Conservation (phyloP, 148 eudicot species). For the Silene uniflora region DNA sequence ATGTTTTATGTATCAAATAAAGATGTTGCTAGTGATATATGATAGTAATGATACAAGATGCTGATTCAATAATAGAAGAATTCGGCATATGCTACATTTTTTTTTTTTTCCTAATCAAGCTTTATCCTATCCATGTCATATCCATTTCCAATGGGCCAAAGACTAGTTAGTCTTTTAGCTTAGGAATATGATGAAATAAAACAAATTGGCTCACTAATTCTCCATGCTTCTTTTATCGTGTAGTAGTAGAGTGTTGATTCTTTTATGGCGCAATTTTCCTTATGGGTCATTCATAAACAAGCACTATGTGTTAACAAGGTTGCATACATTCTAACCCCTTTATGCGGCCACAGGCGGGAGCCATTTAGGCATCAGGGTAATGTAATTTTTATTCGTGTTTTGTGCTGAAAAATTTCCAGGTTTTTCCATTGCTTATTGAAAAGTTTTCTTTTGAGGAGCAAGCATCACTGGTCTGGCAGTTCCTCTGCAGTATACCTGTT, state of each 20-base stretch:
- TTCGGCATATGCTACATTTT: background rate
- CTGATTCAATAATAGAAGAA: background rate
- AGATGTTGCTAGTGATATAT: background rate
- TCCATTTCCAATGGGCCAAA: background rate
- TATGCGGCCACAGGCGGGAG: background rate
- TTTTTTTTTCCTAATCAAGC: background rate
- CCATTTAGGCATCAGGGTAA: background rate
- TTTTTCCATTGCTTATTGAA: constrained; percentile 86
- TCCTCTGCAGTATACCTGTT: constrained; percentile 95
- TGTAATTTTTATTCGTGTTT: background rate
- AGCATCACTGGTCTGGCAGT: constrained; percentile 91
- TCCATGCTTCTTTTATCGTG: no score
- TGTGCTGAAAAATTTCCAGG: constrained; percentile 44
- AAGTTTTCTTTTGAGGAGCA: constrained; percentile 96
- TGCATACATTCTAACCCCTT: background rate
- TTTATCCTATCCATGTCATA: background rate
- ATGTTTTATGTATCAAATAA: background rate
- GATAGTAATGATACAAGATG: background rate
- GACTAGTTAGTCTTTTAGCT: background rate
- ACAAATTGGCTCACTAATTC: background rate
- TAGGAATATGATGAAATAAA: no score
- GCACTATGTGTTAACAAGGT: background rate
- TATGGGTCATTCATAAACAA: background rate
- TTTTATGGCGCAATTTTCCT: no score
- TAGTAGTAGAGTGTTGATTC: no score